phyloP scores from a whole-genome alignment of 306 rosid species.

The Cicer pinnatifidum region DNA sequence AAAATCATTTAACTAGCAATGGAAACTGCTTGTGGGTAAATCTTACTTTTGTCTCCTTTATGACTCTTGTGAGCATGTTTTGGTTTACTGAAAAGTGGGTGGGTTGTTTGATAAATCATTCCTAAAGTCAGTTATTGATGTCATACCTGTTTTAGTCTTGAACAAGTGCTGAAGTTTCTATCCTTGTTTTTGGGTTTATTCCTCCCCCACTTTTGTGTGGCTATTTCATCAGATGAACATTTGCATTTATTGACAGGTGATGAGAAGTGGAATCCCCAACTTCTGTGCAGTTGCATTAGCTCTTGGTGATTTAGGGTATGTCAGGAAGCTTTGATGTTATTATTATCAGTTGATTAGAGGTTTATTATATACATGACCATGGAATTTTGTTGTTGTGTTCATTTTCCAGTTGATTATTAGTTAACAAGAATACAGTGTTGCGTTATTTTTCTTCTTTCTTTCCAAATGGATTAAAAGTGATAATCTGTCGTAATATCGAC shows the following conservation, averaged over 20 bases:
- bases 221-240: conserved; percentile 11
- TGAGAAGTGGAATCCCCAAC: conserved; percentile 96
- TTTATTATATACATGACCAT: conserved; percentile 27
- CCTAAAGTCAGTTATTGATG: conserved; percentile 3
- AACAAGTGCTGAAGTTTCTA: conserved; percentile 25
- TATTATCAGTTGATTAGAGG: conserved; percentile 35
- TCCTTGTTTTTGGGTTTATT: conserved; percentile 5
- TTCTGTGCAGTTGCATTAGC: conserved; percentile 98
- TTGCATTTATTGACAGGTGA: conserved; percentile 66
- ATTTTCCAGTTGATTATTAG: conserved; percentile 9
- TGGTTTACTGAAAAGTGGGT: conserved; percentile 22
- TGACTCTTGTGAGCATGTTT: conserved; percentile 29
- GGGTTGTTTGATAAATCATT: conserved; percentile 24
- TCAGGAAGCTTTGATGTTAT: conserved; percentile 41
- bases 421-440: conserved; percentile 10
- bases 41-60: conserved; percentile 30
- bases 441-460: background rate
- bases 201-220: conserved; percentile 7
- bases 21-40: conserved; percentile 28
- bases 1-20: conserved; percentile 21
- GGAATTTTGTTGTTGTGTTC: background rate
- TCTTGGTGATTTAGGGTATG: conserved; percentile 92
- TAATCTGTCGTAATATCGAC: conserved; percentile 18
- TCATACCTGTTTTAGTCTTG: conserved; percentile 8
- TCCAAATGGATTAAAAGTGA: conserved; percentile 25